Percentiles rank a stretch among this genome's conserved stretches.
Conservation (phyloP, 2,329 filamentous ascomycete species). For the Ophiostoma tasmaniense region DNA sequence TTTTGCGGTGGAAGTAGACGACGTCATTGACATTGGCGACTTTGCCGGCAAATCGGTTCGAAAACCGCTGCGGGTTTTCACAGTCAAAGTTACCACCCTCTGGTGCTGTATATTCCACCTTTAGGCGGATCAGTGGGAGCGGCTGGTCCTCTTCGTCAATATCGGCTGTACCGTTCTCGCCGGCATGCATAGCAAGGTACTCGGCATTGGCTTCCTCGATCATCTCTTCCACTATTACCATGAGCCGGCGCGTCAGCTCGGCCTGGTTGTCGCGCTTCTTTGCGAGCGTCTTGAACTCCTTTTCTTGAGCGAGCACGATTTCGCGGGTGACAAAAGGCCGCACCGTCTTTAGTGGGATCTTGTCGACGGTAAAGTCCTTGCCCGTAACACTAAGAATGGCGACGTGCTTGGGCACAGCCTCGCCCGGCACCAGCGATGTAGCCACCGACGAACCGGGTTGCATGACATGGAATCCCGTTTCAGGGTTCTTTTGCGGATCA, state of each 20-base stretch:
- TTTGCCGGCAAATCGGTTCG: slow-evolving; percentile 79
- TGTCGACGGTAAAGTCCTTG: slow-evolving; percentile 69
- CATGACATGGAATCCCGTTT: slow-evolving; percentile 91
- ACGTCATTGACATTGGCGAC: slow-evolving; percentile 94
- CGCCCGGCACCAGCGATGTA: slow-evolving; percentile 81
- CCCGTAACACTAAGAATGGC: slow-evolving; percentile 78
- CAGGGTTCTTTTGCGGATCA: slow-evolving; percentile 70
- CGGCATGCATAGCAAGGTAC: slow-evolving; percentile 69
- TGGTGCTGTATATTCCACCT: slow-evolving; percentile 80
- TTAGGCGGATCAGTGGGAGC: slow-evolving; percentile 75
- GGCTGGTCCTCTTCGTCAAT: slow-evolving; percentile 54
- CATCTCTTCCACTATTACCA: slow-evolving; percentile 71
- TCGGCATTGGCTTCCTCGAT: slow-evolving; percentile 75
- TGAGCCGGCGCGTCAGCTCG: slow-evolving; percentile 69
- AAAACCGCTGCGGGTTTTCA: slow-evolving; percentile 94
- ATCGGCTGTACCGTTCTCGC: slow-evolving; percentile 48
- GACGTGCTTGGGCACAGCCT: slow-evolving; percentile 86
- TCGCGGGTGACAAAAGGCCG: slow-evolving; percentile 85
- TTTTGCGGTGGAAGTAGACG: slow-evolving; percentile 86
- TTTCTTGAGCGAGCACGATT: slow-evolving; percentile 66
- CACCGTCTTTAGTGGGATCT: slow-evolving; percentile 77
- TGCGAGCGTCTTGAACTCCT: slow-evolving; percentile 66
- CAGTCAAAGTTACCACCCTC: slow-evolving; percentile 81
- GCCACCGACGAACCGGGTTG: slow-evolving; percentile 95
- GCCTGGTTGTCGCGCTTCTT: slow-evolving; percentile 75